phyloP scores from a whole-genome alignment of 345 rosid genomes.

The Corchorus capsularis region DNA sequence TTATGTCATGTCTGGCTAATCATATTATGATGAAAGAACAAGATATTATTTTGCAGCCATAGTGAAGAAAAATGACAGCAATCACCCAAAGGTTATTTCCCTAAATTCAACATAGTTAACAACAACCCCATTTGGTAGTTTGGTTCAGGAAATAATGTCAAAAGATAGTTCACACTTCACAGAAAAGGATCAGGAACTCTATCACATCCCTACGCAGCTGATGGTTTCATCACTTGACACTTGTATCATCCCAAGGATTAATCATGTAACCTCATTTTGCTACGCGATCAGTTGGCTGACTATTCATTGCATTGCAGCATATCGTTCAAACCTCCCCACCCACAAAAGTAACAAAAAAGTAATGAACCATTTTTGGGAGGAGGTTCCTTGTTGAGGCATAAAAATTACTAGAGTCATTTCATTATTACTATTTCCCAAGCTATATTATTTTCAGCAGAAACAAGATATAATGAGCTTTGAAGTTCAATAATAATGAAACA shows the following conservation, averaged over 20 bases:
- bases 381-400: background rate
- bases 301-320: constrained; percentile 1
- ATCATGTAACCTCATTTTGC: background rate
- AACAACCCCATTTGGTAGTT: background rate
- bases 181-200: background rate
- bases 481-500: background rate
- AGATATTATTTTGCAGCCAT: background rate
- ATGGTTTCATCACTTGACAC: constrained; percentile 3
- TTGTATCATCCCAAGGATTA: background rate
- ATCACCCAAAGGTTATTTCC: background rate
- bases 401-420: background rate
- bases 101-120: constrained; percentile 1
- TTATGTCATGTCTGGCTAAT: background rate
- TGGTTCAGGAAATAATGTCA: background rate
- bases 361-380: background rate
- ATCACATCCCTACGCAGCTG: background rate
- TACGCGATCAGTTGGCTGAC: background rate
- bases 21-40: background rate
- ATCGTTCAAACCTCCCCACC: constrained; percentile 4
- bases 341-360: background rate
- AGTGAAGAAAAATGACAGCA: background rate
- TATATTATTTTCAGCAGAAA: background rate
- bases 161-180: background rate
- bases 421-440: background rate
- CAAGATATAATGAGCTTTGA: background rate